Base-by-base conservation (phyloP, 345 rosid species). In the Clarkia xantiana region DNA sequence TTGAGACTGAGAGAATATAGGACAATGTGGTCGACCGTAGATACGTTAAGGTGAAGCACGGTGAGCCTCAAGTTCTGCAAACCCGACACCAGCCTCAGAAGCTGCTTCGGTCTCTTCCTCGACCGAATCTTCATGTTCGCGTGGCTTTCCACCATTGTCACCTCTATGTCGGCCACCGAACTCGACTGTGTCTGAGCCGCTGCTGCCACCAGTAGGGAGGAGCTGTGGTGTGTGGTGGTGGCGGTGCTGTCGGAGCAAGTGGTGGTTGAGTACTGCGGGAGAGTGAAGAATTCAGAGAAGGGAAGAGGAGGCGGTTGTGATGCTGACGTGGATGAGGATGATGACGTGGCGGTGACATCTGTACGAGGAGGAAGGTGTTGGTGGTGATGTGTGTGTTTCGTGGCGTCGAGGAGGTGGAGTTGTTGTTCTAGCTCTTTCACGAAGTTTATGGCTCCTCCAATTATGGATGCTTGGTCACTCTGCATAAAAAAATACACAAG, bases 1-100 rank as follows among this genome's bases (percentile, higher is more conserved):
- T 90, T 86, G 66, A 81, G 70, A 63, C 84, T 76, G 63, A 86
- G 66, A 51, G 79, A 79, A 60, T 77, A 90, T 47, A 86, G 93
- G 46, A 75, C 83, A 62, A 64, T 67, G 40, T 78, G 67, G 40
- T 71, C 77, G n/a, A 41, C 47, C 14, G 94, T 83, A 20, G 76
- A 69, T 68, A 82, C 82, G 57, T 79, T 81, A 40, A 90, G 74
- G 54, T 90, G 96, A 57, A 90, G 85, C 34, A 86, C 63, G 11
- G 77, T 69, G 57, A 90, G 77, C 17, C 89, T 64, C 68, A 83
- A 19, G 40, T 20, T 63, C 18, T 76, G 83, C 68, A 90, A 45
- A 38, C 82, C 89, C 9, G 90, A 69, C 20, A 79, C 81, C 47
- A 90, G 23, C 61, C 71, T 75, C 58, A 81, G 40, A 44, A 86